phyloP scores from a whole-genome alignment of 768 basidiomycete species.

The Kondoa malvinella region DNA sequence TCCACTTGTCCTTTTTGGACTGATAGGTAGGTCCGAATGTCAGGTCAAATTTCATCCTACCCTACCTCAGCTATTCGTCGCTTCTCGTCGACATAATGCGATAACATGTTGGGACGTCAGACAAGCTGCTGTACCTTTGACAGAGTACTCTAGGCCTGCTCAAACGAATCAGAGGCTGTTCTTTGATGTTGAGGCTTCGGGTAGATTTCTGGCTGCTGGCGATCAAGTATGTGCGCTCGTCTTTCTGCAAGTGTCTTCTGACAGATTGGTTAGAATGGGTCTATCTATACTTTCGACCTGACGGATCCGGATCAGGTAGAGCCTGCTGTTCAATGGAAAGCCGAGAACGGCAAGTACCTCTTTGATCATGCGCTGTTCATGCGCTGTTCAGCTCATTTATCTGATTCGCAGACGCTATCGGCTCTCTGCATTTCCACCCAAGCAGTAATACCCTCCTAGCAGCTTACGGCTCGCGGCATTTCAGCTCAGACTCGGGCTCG shows the following conservation, averaged over 20 bases:
- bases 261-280: background rate
- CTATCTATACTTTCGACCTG: background rate
- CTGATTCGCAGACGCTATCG: constrained; percentile 8
- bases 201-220: constrained; percentile 11
- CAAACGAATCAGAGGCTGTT: constrained; percentile 57
- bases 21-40: background rate
- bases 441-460: constrained; percentile 3
- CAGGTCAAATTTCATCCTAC: constrained; percentile 64
- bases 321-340: background rate
- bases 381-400: too few relatives aligned
- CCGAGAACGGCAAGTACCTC: background rate
- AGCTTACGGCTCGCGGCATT: constrained; percentile 5
- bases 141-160: constrained; percentile 31
- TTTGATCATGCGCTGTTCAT: background rate
- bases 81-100: constrained; percentile 48
- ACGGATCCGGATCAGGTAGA: background rate
- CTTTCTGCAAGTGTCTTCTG: background rate
- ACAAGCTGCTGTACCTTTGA: constrained; percentile 37
- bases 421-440: constrained; percentile 10
- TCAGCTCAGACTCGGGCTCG: background rate
- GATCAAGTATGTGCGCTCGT: constrained; percentile 9
- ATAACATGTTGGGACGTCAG: constrained; percentile 71
- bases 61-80: constrained; percentile 55
- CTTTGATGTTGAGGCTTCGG: constrained; percentile 36
- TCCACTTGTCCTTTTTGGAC: constrained; percentile 42